Conservation (phyloP, 2,329 filamentous ascomycete genomes). For the Periconia sp. region DNA sequence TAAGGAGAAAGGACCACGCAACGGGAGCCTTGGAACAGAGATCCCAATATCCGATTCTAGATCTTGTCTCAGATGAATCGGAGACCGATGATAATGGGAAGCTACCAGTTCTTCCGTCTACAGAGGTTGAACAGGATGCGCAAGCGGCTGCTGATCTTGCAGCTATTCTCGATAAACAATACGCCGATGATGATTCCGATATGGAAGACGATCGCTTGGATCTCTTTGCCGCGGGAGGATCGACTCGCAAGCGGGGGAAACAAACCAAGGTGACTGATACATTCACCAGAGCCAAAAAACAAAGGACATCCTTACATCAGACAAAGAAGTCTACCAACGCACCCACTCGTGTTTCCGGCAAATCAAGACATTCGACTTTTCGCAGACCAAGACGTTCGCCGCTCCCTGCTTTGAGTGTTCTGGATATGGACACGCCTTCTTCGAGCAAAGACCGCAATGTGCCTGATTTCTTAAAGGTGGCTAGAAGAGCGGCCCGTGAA, state of each 20-base stretch:
- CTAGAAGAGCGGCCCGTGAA: slow-evolving; percentile 54
- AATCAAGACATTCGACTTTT: slow-evolving; percentile 9
- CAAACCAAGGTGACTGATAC: slow-evolving; percentile 43
- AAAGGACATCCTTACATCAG: slow-evolving; percentile 4
- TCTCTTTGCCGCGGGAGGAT: slow-evolving; percentile 25
- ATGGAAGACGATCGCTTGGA: slow-evolving; percentile 53
- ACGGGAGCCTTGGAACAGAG: neutral
- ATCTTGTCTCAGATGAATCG: slow-evolving; percentile 42
- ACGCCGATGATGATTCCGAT: slow-evolving; percentile 27
- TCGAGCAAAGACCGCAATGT: slow-evolving; percentile 31
- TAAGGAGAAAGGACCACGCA: slow-evolving; percentile 10
- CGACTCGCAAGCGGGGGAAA: slow-evolving; percentile 28
- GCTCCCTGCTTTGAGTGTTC: slow-evolving; percentile 49
- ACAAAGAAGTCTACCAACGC: neutral
- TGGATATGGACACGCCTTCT: slow-evolving; percentile 50
- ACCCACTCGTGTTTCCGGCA: neutral
- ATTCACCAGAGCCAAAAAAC: slow-evolving; percentile 27
- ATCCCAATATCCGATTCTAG: slow-evolving; percentile 17
- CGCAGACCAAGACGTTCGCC: slow-evolving; percentile 14
- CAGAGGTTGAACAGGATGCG: slow-evolving; percentile 20
- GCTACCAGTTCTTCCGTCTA: slow-evolving; percentile 1
- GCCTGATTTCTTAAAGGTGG: slow-evolving; percentile 59
- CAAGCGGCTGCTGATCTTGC: slow-evolving; percentile 23
- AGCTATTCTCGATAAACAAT: slow-evolving; percentile 26
- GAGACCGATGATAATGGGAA: slow-evolving; percentile 19